Evolutionary conservation across 371 early-diverging fungal species (phyloP), one percentile per base, ranked within the genome.

Genomic region (Sporodiniella umbellata): DNA sequence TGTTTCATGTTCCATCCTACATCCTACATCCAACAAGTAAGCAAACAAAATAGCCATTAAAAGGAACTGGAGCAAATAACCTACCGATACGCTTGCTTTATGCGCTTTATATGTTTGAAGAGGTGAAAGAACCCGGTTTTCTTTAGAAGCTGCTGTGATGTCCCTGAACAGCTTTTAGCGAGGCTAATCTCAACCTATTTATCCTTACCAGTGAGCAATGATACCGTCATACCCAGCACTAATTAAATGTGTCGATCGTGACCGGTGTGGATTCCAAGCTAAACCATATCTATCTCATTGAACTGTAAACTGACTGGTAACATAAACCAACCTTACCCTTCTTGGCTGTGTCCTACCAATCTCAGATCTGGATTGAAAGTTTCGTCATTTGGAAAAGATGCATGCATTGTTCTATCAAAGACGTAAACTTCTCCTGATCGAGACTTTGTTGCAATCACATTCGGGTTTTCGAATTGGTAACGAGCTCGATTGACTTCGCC

Each of bases 401-500:
- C 85, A 68, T 96, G 95, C 39, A 88, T 88, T 11, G 99, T 96
- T 48, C 95, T 87, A 72, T 99, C 99, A 80, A 97, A 99, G 15
- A 99, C 78, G 60, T 86, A 90, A 18, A 99, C 93, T 26, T 95
- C 95, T 8, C 94, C 94, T 14, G 77, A 71, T 23, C 91, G 88
- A 11, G 96, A 88, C 57, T 95, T 89, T 3, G 96, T 96, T 3
- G 98, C 99, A 62, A 99, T 94, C 21, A 99, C 80, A 63, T 95
- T 90, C 8, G 92, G 90, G 60, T 97, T 95, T 56, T 85, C 83
- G 23, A 96, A 98, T 88, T 95, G 97, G 64, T 96, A 96, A 33
- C 96, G 85, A 14, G 95, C 97, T 43, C 95, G 73, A 76, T 96
- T 96, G 45, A 96, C 92, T 70, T 98, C 98, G 19, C 96, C 96